Conservation (phyloP, 2,329 filamentous ascomycete genomes). For the Westerdykella ornata region DNA sequence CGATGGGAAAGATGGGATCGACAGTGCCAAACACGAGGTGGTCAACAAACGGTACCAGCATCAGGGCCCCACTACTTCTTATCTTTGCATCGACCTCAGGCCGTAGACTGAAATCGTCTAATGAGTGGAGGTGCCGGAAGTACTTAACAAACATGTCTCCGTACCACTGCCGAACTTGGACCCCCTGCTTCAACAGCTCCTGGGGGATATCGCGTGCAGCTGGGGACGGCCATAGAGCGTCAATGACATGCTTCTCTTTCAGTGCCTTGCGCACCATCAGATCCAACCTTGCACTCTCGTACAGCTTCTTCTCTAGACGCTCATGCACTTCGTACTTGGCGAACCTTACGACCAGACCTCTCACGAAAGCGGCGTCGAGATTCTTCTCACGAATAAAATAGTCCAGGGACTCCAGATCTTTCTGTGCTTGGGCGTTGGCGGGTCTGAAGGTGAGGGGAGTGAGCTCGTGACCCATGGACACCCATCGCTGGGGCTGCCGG, state of each 20-base stretch:
- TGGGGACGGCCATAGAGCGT: slow-evolving; percentile 31
- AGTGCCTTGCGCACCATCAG: slow-evolving; percentile 34
- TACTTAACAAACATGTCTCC: slow-evolving; percentile 37
- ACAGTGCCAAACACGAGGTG: slow-evolving; percentile 30
- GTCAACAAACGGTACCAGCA: slow-evolving; percentile 31
- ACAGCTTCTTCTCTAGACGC: slow-evolving; percentile 33
- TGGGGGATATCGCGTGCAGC: slow-evolving; percentile 21
- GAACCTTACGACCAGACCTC: slow-evolving; percentile 29
- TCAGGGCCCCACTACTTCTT: slow-evolving; percentile 27
- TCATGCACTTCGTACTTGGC: slow-evolving; percentile 33
- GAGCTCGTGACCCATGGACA: slow-evolving; percentile 31
- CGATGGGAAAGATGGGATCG: slow-evolving; percentile 31
- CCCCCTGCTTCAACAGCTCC: slow-evolving; percentile 28
- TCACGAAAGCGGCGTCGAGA: slow-evolving; percentile 27
- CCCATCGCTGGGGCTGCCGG: slow-evolving; percentile 25
- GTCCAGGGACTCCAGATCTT: slow-evolving; percentile 31
- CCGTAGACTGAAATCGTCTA: slow-evolving; percentile 28
- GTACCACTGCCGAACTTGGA: slow-evolving; percentile 32
- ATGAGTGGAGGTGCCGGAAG: slow-evolving; percentile 24
- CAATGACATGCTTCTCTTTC: slow-evolving; percentile 35
- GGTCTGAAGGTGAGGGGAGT: slow-evolving; percentile 22
- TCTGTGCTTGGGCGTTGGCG: slow-evolving; percentile 34
- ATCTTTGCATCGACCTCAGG: slow-evolving; percentile 29
- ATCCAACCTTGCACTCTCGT: slow-evolving; percentile 28
- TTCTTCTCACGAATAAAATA: slow-evolving; percentile 27